Conservation (phyloP, 257 asterid species). For the Gentiana straminea region DNA sequence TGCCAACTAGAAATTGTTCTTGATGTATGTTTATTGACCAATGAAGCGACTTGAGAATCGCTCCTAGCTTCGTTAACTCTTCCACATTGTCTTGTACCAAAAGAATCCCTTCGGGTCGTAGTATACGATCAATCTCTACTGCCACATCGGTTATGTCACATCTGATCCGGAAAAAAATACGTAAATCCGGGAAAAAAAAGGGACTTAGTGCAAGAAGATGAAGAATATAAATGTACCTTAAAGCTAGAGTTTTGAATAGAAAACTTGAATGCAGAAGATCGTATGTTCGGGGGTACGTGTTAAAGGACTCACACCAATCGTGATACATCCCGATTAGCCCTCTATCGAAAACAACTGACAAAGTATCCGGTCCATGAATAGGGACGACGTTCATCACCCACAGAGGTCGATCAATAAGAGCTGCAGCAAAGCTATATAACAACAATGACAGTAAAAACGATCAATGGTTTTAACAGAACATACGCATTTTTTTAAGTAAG, state of each 20-base stretch:
- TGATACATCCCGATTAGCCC: constrained; percentile 89
- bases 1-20: constrained; percentile 70
- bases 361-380: constrained; percentile 55
- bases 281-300: constrained; percentile 80
- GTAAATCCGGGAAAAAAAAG: background rate
- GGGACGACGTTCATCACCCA: constrained; percentile 97
- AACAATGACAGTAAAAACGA: constrained; percentile 1
- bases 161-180: constrained; percentile 27
- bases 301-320: constrained; percentile 97
- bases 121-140: constrained; percentile 73
- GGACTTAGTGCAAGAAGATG: background rate
- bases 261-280: constrained; percentile 89
- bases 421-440: constrained; percentile 68
- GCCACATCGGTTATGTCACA: constrained; percentile 66
- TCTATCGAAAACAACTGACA: constrained; percentile 66
- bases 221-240: constrained; percentile 36
- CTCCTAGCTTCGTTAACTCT: constrained; percentile 33
- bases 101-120: constrained; percentile 84
- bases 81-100: constrained; percentile 67
- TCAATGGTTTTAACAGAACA: background rate
- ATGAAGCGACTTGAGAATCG: constrained; percentile 59
- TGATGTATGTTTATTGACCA: constrained; percentile 64
- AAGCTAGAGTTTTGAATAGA: constrained; percentile 56
- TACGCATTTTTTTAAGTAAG: background rate
- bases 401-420: constrained; percentile 43